Evolutionary conservation across 2,329 filamentous ascomycete species (phyloP).

Genomic region (Alternaria rosae): DNA sequence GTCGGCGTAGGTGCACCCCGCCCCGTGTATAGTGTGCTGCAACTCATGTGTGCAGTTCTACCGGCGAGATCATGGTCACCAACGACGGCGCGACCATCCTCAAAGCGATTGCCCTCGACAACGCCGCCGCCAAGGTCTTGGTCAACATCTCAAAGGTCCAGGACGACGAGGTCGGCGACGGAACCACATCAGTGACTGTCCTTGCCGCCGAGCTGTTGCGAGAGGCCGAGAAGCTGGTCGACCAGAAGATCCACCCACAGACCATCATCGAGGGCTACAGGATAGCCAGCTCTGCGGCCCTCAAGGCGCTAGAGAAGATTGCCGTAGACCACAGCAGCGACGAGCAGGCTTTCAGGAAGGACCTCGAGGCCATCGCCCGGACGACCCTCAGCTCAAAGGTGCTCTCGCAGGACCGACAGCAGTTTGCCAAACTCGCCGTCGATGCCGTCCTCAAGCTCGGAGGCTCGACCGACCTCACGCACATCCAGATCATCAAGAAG

Average conservation of each 20-base stretch:
- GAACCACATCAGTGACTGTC: constrained; percentile 96
- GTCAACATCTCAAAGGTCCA: constrained; percentile 99
- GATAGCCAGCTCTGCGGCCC: constrained; percentile 90
- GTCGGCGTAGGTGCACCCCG: constrained; percentile 73
- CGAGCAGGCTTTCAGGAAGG: constrained; percentile 83
- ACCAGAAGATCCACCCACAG: constrained; percentile 98
- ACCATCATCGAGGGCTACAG: constrained; percentile 99
- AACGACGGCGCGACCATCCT: constrained; percentile 99
- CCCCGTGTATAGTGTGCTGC: constrained; percentile 12
- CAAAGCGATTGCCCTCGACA: constrained; percentile 97
- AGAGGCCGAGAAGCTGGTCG: constrained; percentile 95
- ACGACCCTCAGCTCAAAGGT: constrained; percentile 98
- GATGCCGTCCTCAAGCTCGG: constrained; percentile 91
- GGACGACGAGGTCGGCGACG: constrained; percentile 97
- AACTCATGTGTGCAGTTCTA: constrained; percentile 68
- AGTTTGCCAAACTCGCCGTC: constrained; percentile 88
- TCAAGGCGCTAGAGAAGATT: constrained; percentile 81
- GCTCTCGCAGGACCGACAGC: constrained; percentile 87
- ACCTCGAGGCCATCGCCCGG: constrained; percentile 87
- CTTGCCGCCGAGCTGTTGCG: constrained; percentile 92
- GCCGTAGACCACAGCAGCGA: constrained; percentile 91
- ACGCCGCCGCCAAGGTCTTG: constrained; percentile 95
- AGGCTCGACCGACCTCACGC: constrained; percentile 90
- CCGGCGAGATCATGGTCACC: constrained; percentile 96
- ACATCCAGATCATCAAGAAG: constrained; percentile 99